phyloP scores from a whole-genome alignment of 2,329 filamentous ascomycete genomes.

The Leptoxyphium fumago region DNA sequence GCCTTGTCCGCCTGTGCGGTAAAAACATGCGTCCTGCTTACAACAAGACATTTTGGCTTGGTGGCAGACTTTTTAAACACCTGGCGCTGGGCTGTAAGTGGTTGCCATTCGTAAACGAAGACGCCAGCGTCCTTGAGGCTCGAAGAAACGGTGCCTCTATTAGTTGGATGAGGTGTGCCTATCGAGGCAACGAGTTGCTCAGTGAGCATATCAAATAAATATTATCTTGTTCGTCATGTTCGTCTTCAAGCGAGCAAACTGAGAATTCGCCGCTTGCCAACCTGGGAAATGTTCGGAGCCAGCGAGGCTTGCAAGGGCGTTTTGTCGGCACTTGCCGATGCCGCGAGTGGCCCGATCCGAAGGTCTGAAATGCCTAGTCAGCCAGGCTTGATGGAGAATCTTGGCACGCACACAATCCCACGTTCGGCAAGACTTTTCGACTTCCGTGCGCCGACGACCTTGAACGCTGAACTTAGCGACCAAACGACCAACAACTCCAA shows the following conservation, averaged over 20 bases:
- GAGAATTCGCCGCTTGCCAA: too few relatives aligned
- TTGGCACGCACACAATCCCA: neutral
- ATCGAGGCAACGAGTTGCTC: slow-evolving; percentile 37
- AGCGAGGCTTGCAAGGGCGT: neutral
- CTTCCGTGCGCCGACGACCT: neutral
- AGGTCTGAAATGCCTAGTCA: neutral
- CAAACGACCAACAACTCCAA: neutral
- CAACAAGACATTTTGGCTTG: slow-evolving; percentile 62
- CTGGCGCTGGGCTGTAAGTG: slow-evolving; percentile 56
- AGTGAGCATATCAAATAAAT: slow-evolving; percentile 28
- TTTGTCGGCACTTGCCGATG: neutral
- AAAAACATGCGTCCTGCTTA: slow-evolving; percentile 73
- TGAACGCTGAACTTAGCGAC: neutral
- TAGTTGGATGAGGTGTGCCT: slow-evolving; percentile 18
- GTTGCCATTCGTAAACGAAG: slow-evolving; percentile 70
- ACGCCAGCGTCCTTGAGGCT: slow-evolving; percentile 67
- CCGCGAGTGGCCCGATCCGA: too few relatives aligned
- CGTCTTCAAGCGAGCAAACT: too few relatives aligned
- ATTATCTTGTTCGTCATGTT: too few relatives aligned
- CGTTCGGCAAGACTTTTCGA: neutral
- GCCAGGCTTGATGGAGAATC: neutral
- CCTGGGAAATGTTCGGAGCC: neutral
- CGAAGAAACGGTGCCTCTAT: slow-evolving; percentile 30
- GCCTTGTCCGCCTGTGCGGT: slow-evolving; percentile 84
- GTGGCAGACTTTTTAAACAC: slow-evolving; percentile 86